Conservation (phyloP, 2,329 filamentous ascomycete genomes). For the Colletotrichum sojae region DNA sequence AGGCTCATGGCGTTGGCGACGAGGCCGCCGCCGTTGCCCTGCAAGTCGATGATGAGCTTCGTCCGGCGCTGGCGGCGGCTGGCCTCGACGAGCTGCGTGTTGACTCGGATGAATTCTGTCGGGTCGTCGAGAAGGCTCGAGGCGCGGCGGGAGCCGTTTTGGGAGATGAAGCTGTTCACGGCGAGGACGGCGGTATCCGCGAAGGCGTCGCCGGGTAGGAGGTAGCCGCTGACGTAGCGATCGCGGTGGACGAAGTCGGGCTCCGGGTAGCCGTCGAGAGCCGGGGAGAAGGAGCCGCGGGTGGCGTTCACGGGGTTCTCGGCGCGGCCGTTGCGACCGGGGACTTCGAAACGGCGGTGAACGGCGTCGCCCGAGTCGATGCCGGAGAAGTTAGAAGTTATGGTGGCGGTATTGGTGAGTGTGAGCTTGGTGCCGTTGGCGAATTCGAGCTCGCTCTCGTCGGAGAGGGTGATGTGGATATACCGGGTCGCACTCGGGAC, state of each 20-base stretch:
- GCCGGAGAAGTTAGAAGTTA: conserved; percentile 31
- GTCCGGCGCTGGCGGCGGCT: conserved; percentile 63
- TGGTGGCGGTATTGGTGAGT: conserved; percentile 30
- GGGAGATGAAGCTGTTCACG: conserved; percentile 31
- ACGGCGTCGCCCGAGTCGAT: conserved; percentile 31
- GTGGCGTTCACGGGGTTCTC: background rate
- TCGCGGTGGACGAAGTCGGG: conserved; percentile 31
- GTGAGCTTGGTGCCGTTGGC: conserved; percentile 32
- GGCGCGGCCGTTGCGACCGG: background rate
- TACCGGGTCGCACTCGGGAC: background rate
- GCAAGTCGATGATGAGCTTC: conserved; percentile 75
- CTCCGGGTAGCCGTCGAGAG: conserved; percentile 26
- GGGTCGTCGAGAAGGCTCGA: conserved; percentile 1
- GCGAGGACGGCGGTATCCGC: conserved; percentile 36
- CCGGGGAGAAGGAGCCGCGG: background rate
- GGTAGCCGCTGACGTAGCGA: conserved; percentile 36
- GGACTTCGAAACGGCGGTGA: conserved; percentile 37
- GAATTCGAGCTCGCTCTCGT: conserved; percentile 38
- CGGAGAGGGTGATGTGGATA: conserved; percentile 24
- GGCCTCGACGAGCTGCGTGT: conserved; percentile 58
- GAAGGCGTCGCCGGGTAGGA: conserved; percentile 7
- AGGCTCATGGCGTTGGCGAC: conserved; percentile 30
- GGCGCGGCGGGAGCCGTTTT: background rate
- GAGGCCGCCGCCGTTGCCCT: conserved; percentile 72
- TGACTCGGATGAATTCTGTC: conserved; percentile 18